Evolutionary conservation across 148 eudicot genomes (phyloP).

Genomic region (Vaccinium vitisidaea): DNA sequence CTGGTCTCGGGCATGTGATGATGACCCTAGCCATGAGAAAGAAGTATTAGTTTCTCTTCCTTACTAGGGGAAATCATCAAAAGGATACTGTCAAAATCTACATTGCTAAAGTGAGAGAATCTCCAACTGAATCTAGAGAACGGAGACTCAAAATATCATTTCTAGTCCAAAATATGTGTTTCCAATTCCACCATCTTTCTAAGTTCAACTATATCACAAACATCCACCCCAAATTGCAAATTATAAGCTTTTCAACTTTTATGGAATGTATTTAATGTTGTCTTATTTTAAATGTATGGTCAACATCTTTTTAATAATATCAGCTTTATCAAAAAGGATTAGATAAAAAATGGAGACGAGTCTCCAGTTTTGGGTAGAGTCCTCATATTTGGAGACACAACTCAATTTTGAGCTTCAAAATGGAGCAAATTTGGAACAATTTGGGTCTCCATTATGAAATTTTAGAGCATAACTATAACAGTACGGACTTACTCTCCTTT

Average conservation of each 20-base stretch:
- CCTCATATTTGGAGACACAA: neutral
- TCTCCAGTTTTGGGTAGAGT: neutral
- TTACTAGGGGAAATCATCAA: neutral
- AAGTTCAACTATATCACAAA: neutral
- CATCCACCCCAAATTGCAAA: neutral
- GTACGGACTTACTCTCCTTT: conserved; percentile 57
- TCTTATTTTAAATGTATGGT: neutral
- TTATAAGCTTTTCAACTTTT: neutral
- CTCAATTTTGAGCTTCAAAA: neutral
- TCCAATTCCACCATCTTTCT: neutral
- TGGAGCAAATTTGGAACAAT: neutral
- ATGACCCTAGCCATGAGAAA: conserved; percentile 58
- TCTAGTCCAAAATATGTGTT: neutral
- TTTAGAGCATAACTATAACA: neutral
- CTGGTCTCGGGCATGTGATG: conserved; percentile 97
- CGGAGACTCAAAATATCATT: neutral
- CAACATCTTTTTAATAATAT: neutral
- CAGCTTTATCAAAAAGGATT: neutral
- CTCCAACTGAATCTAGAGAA: neutral
- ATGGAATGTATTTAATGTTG: neutral
- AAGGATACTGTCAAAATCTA: neutral
- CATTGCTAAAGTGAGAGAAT: neutral
- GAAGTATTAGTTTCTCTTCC: neutral
- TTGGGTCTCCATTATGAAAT: neutral
- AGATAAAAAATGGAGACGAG: no score